A percentile compares a stretch with the other conserved stretches of the same genome.
These are phyloP conservation scores for Cyclocybe aegerita DNA, from an alignment of 768 basidiomycete genomes.

Conservation along the genomic window DNA sequence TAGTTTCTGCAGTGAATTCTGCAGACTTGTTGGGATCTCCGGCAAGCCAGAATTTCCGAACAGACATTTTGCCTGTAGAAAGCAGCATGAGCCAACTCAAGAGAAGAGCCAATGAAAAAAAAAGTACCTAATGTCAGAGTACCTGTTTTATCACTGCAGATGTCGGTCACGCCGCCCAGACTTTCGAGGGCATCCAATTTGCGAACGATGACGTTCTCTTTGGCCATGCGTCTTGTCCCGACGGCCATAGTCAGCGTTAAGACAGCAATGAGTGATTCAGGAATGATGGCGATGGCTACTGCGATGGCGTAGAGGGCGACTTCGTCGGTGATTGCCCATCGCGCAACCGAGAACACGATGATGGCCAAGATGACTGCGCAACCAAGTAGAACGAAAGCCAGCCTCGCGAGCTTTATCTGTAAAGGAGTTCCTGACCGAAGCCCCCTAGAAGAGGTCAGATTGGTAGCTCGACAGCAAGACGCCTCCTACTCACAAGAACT, in stretches of 20 bases:
- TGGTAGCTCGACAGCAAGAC: not conserved
- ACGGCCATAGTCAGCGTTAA: constrained; percentile 60
- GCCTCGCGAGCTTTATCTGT: constrained; percentile 34
- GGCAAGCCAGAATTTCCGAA: constrained; percentile 38
- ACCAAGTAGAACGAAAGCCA: constrained; percentile 35
- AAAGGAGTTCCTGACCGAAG: constrained; percentile 34
- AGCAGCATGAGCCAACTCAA: not conserved
- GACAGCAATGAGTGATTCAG: constrained; percentile 44
- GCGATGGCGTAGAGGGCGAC: constrained; percentile 39
- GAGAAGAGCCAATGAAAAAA: not conserved
- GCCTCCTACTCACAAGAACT: constrained; percentile 25
- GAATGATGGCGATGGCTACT: constrained; percentile 37
- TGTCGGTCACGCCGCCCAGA: constrained; percentile 51
- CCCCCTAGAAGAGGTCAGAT: constrained; percentile 21
- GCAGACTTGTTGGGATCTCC: constrained; percentile 19
- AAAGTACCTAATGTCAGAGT: constrained; percentile 45
- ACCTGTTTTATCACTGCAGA: constrained; percentile 69
- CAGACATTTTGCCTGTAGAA: constrained; percentile 37
- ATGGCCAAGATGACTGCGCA: constrained; percentile 35
- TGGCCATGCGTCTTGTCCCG: constrained; percentile 54
- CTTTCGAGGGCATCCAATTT: constrained; percentile 65
- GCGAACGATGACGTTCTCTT: constrained; percentile 59
- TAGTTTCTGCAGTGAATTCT: constrained; percentile 32
- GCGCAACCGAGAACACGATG: constrained; percentile 35
- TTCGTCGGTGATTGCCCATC: constrained; percentile 29